Evolutionary conservation across 2,329 filamentous ascomycete genomes (phyloP).

Genomic region (Sclerotinia minor): DNA sequence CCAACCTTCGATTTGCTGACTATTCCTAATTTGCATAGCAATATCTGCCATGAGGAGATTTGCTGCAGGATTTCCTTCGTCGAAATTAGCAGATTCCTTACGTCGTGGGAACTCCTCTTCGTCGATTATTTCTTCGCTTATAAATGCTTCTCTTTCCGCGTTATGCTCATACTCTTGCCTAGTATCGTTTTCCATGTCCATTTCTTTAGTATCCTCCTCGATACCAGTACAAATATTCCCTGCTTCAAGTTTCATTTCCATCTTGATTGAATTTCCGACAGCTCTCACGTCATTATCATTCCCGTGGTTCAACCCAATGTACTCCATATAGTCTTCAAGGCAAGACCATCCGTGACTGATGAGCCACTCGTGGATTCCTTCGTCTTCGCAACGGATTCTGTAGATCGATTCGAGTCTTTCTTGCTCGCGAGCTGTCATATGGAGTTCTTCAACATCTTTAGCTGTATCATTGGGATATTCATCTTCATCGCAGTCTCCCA

Average conservation of each 20-base stretch:
- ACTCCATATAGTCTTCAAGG: conserved; percentile 4
- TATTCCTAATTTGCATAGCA: conserved; percentile 32
- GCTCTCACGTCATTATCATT: neutral
- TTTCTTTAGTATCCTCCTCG: neutral
- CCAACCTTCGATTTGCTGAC: neutral
- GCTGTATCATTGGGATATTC: neutral
- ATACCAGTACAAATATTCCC: neutral
- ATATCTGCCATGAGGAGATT: conserved; percentile 45
- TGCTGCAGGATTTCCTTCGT: conserved; percentile 43
- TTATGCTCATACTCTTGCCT: neutral
- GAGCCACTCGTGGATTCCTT: conserved; percentile 12
- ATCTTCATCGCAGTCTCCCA: neutral
- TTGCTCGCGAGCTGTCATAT: neutral
- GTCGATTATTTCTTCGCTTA: neutral
- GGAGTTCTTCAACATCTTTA: neutral
- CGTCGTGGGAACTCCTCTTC: neutral
- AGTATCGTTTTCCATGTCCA: neutral
- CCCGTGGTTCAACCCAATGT: neutral
- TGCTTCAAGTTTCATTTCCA: neutral
- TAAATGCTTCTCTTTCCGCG: neutral
- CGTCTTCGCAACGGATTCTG: neutral
- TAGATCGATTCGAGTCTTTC: neutral
- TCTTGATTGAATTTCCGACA: neutral
- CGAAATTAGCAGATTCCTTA: conserved; percentile 31
- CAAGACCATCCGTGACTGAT: neutral